These are phyloP conservation scores for Abelmoschus esculentus DNA, from an alignment of 345 rosid genomes.

Conservation along the genomic window DNA sequence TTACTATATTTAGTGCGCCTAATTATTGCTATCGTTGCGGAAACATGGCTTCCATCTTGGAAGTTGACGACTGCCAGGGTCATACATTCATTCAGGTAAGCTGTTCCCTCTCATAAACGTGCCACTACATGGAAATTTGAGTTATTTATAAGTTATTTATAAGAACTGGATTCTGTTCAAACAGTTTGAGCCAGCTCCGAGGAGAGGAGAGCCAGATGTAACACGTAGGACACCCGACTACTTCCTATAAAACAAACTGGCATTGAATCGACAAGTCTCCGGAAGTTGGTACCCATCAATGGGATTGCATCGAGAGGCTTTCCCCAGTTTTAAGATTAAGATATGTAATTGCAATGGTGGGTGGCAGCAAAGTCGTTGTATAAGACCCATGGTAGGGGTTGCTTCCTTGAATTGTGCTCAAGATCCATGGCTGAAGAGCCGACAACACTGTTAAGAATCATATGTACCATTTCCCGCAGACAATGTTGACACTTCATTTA, in stretches of 20 bases:
- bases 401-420: background rate
- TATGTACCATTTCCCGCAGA: slow-evolving; percentile 8
- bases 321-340: background rate
- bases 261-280: background rate
- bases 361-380: background rate
- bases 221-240: slow-evolving; percentile 96
- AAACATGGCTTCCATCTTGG: slow-evolving; percentile 92
- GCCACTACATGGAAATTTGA: background rate
- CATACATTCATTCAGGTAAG: slow-evolving; percentile 93
- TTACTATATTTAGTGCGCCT: slow-evolving; percentile 93
- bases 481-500: background rate
- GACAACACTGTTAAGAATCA: slow-evolving; percentile 2
- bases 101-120: background rate
- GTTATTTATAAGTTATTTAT: too few relatives aligned
- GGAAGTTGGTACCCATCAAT: background rate
- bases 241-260: slow-evolving; percentile 41
- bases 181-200: slow-evolving; percentile 98
- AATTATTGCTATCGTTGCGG: slow-evolving; percentile 98
- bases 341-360: background rate
- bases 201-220: slow-evolving; percentile 97
- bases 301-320: background rate
- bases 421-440: background rate
- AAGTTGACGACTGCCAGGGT: slow-evolving; percentile 86
- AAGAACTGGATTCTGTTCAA: background rate
- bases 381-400: background rate